Percentiles rank a stretch among this genome's conserved stretches.
Evolutionary conservation across 2,329 filamentous ascomycete genomes (phyloP).

Genomic region (Nigrospora osmanthi): DNA sequence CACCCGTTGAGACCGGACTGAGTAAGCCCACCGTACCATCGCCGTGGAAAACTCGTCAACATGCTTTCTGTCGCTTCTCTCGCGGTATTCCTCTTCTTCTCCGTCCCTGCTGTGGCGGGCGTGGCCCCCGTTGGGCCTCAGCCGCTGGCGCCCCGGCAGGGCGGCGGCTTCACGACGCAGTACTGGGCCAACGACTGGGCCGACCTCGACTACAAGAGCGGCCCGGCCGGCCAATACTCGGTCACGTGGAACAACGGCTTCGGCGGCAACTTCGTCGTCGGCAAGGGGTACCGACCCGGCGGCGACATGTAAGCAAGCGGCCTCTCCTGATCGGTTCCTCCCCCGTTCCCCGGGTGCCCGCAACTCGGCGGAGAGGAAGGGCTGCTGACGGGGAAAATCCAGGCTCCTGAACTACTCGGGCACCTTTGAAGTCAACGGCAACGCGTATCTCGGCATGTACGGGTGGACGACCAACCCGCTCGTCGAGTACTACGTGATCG

Average conservation of each 20-base stretch:
- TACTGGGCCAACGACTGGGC: conserved; percentile 1
- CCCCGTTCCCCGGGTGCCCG: too few species aligned
- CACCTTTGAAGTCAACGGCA: conserved; percentile 19
- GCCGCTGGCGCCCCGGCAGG: not conserved
- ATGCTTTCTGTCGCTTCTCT: too few species aligned
- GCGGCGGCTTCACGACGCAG: not conserved
- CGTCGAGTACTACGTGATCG: conserved; percentile 4
- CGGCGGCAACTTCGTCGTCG: conserved; percentile 2
- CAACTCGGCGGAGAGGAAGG: too few species aligned
- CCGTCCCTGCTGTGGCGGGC: too few species aligned
- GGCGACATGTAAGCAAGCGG: not conserved
- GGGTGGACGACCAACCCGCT: conserved; percentile 15
- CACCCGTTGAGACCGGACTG: too few species aligned
- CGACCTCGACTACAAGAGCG: not conserved
- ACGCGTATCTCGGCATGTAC: conserved; percentile 13
- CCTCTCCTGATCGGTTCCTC: not conserved
- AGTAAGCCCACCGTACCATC: too few species aligned
- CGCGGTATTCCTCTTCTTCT: too few species aligned
- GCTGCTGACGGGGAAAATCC: not conserved
- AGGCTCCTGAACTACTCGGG: conserved; percentile 20
- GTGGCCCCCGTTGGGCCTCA: too few species aligned
- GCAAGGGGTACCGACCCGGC: not conserved
- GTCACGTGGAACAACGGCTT: not conserved
- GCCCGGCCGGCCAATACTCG: not conserved
- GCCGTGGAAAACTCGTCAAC: too few species aligned